Evolutionary conservation across 352 stramenopile genomes (phyloP).

Genomic region (Phytophthora litchii): DNA sequence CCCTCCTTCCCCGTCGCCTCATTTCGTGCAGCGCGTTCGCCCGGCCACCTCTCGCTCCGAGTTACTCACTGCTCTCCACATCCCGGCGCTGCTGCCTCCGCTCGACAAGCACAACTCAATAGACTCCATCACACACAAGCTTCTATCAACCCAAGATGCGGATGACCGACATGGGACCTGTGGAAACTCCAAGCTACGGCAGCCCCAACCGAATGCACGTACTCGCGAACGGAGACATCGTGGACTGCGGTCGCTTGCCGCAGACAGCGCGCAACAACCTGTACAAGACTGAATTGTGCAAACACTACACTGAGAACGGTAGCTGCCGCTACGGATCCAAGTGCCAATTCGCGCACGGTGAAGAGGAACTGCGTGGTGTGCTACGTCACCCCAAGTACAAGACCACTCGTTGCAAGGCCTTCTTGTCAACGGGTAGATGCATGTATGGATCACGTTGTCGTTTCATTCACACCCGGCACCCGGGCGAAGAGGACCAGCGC

Average conservation of each 20-base stretch:
- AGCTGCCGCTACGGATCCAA: conserved; percentile 88
- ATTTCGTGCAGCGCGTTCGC: conserved; percentile 19
- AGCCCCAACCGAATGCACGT: conserved; percentile 73
- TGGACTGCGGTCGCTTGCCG: conserved; percentile 79
- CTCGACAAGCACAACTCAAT: conserved; percentile 23
- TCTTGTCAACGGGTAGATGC: conserved; percentile 82
- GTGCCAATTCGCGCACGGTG: conserved; percentile 91
- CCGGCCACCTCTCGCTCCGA: conserved; percentile 28
- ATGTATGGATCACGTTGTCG: conserved; percentile 89
- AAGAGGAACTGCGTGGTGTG: conserved; percentile 84
- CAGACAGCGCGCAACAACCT: conserved; percentile 86
- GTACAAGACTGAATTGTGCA: conserved; percentile 93
- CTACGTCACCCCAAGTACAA: conserved; percentile 93
- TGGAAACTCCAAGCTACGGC: conserved; percentile 45
- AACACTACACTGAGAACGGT: conserved; percentile 88
- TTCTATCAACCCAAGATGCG: conserved; percentile 15
- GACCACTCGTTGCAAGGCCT: conserved; percentile 91
- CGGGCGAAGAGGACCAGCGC: conserved; percentile 42
- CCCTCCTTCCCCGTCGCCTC: not conserved
- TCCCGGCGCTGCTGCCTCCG: not conserved
- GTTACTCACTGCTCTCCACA: conserved; percentile 8
- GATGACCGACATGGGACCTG: conserved; percentile 40
- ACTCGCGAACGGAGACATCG: conserved; percentile 86
- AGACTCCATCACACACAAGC: conserved; percentile 15
- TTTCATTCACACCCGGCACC: conserved; percentile 77